These are phyloP conservation scores for Mycena haematopus DNA, from an alignment of 768 basidiomycete genomes.

Conservation along the genomic window DNA sequence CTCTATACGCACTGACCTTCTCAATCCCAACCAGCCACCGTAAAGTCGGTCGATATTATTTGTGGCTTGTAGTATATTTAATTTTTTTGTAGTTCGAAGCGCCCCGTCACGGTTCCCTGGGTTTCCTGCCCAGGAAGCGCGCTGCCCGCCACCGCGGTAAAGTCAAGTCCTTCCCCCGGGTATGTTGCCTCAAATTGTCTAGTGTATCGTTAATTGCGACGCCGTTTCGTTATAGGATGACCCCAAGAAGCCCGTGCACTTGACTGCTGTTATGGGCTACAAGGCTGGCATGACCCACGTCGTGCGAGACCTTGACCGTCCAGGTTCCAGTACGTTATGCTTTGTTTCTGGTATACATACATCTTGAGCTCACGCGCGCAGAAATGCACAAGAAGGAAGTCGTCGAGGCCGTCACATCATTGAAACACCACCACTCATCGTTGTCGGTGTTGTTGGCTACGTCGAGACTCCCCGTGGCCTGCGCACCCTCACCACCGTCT, in stretches of 20 bases:
- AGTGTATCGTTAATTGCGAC: not conserved
- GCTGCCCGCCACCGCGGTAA: constrained; percentile 97
- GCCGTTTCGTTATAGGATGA: constrained; percentile 74
- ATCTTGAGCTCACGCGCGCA: constrained; percentile 39
- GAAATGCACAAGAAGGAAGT: constrained; percentile 99
- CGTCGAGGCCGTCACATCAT: constrained; percentile 97
- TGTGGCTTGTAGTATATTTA: constrained; percentile 32
- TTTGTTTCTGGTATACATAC: not conserved
- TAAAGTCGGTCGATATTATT: constrained; percentile 62
- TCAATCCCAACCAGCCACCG: constrained; percentile 65
- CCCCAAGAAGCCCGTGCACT: constrained; percentile 97
- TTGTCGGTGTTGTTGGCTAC: constrained; percentile 98
- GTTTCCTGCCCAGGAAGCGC: constrained; percentile 96
- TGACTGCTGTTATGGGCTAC: constrained; percentile 98
- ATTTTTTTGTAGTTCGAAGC: constrained; percentile 83
- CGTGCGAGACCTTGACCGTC: constrained; percentile 98
- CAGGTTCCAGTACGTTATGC: constrained; percentile 88
- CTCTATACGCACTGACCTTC: constrained; percentile 20
- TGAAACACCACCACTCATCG: constrained; percentile 96
- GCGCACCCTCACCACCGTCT: constrained; percentile 97
- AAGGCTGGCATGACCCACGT: constrained; percentile 99
- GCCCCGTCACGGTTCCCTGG: constrained; percentile 97
- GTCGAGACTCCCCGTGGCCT: constrained; percentile 99
- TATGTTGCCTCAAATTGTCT: constrained; percentile 43
- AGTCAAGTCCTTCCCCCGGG: constrained; percentile 99